Base-by-base conservation (phyloP, 371 early-diverging fungal species). In the Globomyces sp. region DNA sequence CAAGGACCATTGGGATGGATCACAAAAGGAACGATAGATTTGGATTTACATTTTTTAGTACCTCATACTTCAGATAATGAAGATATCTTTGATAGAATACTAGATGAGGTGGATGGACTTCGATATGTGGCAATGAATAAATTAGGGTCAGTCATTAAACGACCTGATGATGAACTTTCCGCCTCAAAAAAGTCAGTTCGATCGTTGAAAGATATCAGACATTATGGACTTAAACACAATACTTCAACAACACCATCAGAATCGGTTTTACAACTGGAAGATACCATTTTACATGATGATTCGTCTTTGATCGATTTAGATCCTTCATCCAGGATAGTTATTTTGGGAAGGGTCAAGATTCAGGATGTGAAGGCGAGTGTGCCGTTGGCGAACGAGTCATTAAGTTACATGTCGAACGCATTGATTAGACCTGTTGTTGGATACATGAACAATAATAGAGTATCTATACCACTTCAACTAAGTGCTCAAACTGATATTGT, bases 1-100 rank as follows among this genome's bases (percentile, higher is more conserved):
- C 84, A 85, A 37, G 96, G 96, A 0, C 96, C 98, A 0, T 87
- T 95, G 44, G 91, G 92, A 2, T 98, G 98, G 98, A 90, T 98
- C 64, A 92, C 89, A 3, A 83, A 89, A 0, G 96, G 96, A 8
- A 89, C 84, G 5, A 85, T 98, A 0, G 95, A 96, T 71, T 78
- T 96, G 1, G 82, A 84, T 70, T 46, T 77, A 58, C 79, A 80
- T 57, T 57, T 79, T 2, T 63, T 79, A 34, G 74, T 80, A 24
- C 80, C 80, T 37, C 68, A 74, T 24, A 68, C 70, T 4, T 41
- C 64, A 34, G 60, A 64, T 24, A 69, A 71, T 49, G 71, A 75
- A 45, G 63, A 73, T 44, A 39, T 73, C 1, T 64, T 79, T 46
- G 65, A 75, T 11, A 61, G 71, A 53, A 64, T 82, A 40, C 58